Conservation (phyloP, 345 rosid species). For the Cardamine resedifolia region DNA sequence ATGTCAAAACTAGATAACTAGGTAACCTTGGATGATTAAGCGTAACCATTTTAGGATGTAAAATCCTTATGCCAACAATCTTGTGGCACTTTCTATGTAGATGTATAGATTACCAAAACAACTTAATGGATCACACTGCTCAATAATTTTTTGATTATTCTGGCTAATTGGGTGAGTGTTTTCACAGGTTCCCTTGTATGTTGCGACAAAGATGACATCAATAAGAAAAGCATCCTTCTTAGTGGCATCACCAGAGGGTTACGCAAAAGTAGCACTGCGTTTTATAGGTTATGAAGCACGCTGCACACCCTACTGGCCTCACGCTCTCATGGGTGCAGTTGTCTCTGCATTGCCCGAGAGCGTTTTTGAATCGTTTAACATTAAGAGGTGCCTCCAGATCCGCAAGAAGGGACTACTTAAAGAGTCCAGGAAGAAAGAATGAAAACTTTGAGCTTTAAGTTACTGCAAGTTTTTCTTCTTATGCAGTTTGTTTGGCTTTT, state of each 20-base stretch:
- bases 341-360: conserved; percentile 50
- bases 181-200: conserved; percentile 70
- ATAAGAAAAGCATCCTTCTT: conserved; percentile 72
- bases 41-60: background rate
- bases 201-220: conserved; percentile 84
- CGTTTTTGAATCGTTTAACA: conserved; percentile 51
- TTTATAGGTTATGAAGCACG: conserved; percentile 71
- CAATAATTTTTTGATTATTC: background rate
- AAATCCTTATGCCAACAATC: background rate
- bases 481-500: background rate
- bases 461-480: background rate
- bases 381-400: conserved; percentile 50
- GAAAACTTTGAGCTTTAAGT: conserved; percentile 13
- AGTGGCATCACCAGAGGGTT: conserved; percentile 68
- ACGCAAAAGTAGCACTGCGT: conserved; percentile 61
- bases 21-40: background rate
- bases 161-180: conserved; percentile 16
- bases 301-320: conserved; percentile 86
- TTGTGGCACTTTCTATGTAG: background rate
- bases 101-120: no score
- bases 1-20: conserved; percentile 1
- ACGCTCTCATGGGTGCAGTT: conserved; percentile 65
- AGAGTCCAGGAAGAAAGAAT: conserved; percentile 67
- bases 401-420: conserved; percentile 68
- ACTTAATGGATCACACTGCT: background rate